Conservation (phyloP, 257 asterid species). For the Nicotiana tomentosiformis region DNA sequence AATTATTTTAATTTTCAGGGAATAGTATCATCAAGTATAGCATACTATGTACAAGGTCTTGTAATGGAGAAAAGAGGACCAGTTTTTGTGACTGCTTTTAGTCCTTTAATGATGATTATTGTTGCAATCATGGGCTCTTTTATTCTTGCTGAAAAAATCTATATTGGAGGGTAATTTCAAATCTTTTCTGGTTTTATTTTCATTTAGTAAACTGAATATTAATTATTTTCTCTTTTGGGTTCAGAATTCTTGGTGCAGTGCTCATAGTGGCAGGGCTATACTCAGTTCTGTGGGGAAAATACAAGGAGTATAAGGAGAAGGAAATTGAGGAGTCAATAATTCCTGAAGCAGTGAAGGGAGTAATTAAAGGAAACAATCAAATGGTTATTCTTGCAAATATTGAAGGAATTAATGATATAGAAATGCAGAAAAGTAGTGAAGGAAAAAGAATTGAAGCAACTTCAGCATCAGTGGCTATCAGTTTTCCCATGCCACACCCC, state of each 20-base stretch:
- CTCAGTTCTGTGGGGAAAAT: conserved; percentile 55
- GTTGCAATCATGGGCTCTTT: conserved; percentile 93
- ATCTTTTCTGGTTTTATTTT: not conserved
- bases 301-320: conserved; percentile 44
- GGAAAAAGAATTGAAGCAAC: conserved; percentile 8
- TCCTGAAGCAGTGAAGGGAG: conserved; percentile 40
- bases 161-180: conserved; percentile 64
- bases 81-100: conserved; percentile 79
- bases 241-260: conserved; percentile 42
- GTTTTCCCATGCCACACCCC: conserved; percentile 41
- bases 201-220: not conserved
- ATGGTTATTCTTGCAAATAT: conserved; percentile 23
- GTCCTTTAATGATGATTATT: conserved; percentile 92
- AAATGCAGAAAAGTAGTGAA: conserved; percentile 11
- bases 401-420: conserved; percentile 47
- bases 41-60: conserved; percentile 82
- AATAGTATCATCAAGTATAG: conserved; percentile 82
- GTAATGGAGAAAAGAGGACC: conserved; percentile 89
- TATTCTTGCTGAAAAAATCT: conserved; percentile 73
- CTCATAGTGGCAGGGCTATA: conserved; percentile 52
- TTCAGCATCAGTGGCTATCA: conserved; percentile 37
- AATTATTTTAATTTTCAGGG: conserved; percentile 42
- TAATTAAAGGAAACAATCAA: conserved; percentile 14
- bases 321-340: conserved; percentile 24
- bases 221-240: not conserved